phyloP scores from a whole-genome alignment of 495 filamentous ascomycete genomes.

The Cetradonia linearis region DNA sequence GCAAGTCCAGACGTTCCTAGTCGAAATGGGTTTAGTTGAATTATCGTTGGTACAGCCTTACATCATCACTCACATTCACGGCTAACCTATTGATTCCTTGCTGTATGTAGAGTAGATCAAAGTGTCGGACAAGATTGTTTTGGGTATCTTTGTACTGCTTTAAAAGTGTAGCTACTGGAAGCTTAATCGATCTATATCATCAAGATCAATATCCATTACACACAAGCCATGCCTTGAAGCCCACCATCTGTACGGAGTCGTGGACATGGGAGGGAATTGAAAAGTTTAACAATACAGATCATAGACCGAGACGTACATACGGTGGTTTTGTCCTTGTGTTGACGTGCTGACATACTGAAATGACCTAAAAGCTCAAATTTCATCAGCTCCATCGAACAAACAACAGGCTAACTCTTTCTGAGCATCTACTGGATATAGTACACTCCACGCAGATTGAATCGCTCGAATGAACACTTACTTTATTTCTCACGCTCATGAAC shows the following conservation, averaged over 20 bases:
- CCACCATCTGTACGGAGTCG: background rate
- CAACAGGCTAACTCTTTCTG: no score
- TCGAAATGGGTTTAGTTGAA: background rate
- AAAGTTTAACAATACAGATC: background rate
- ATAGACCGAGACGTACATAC: slow-evolving; percentile 20
- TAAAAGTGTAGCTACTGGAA: slow-evolving; percentile 73
- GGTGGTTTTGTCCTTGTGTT: slow-evolving; percentile 59
- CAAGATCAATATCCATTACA: background rate
- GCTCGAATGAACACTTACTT: slow-evolving; percentile 41
- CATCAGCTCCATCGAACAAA: background rate
- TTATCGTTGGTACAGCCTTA: background rate
- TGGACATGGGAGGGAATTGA: background rate
- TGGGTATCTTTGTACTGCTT: slow-evolving; percentile 80
- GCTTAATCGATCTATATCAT: slow-evolving; percentile 43
- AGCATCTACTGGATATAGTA: no score
- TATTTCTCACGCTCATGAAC: slow-evolving; percentile 69
- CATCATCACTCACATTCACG: slow-evolving; percentile 20
- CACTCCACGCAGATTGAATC: background rate
- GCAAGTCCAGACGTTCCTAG: slow-evolving; percentile 54
- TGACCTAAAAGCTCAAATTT: slow-evolving; percentile 36
- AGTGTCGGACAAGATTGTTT: slow-evolving; percentile 65
- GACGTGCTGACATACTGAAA: slow-evolving; percentile 69
- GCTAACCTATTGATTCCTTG: slow-evolving; percentile 68
- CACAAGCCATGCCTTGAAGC: background rate
- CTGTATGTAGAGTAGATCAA: slow-evolving; percentile 82